Conservation (phyloP, 2,329 filamentous ascomycete species). For the Herpotrichia juniperi region DNA sequence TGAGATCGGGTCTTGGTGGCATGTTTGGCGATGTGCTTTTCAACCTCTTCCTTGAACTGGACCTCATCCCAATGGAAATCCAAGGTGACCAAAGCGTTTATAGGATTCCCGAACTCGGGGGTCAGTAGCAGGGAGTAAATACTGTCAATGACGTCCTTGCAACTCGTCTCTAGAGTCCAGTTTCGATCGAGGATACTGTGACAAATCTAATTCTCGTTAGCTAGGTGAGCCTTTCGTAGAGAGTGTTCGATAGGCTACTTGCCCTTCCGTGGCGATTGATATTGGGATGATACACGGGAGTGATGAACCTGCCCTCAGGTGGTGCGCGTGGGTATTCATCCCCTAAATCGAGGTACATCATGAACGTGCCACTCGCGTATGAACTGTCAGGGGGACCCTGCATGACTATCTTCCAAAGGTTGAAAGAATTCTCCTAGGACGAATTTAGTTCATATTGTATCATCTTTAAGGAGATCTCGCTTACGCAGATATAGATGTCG, state of each 20-base stretch:
- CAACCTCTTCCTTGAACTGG: constrained; percentile 38
- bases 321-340: constrained; percentile 44
- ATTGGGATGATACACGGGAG: constrained; percentile 47
- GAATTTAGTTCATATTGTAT: too few species aligned
- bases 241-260: too few species aligned
- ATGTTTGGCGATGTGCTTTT: constrained; percentile 34
- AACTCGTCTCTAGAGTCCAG: constrained; percentile 43
- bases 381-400: constrained; percentile 35
- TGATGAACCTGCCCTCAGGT: constrained; percentile 45
- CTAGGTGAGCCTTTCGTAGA: too few species aligned
- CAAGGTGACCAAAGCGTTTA: constrained; percentile 41
- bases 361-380: constrained; percentile 40
- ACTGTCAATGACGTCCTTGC: constrained; percentile 39
- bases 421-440: too few species aligned
- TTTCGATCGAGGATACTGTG: constrained; percentile 43
- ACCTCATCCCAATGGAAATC: constrained; percentile 39
- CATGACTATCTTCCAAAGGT: constrained; percentile 51
- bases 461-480: too few species aligned
- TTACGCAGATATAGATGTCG: constrained; percentile 49
- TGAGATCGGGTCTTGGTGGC: constrained; percentile 33
- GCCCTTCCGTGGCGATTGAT: constrained; percentile 42
- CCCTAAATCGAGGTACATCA: constrained; percentile 45
- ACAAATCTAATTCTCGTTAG: constrained; percentile 29
- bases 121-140: constrained; percentile 43
- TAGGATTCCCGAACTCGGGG: constrained; percentile 34